Evolutionary conservation across 1,139 yeast species (phyloP), one percentile per base, ranked within the genome.

Genomic region (Geotrichum aggregatum): DNA sequence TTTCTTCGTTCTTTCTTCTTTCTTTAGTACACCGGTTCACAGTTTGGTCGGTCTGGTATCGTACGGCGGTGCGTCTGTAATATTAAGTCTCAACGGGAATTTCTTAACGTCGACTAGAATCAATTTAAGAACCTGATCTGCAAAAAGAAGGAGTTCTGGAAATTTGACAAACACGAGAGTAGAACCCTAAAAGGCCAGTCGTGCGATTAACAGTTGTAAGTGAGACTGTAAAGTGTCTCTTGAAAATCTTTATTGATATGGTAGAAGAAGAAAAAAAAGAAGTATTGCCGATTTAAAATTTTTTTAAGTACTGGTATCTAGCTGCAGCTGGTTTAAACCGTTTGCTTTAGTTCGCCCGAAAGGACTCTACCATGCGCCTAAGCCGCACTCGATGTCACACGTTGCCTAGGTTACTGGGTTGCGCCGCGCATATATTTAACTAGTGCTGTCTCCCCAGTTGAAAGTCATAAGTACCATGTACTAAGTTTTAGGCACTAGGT

Each of bases 141-240:
- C 28, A 24, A 24, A 24, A 24, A 5, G n/a, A 16, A 44, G 50
- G 54, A 49, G 56, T 54, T 54, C 56, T 54, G 24, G 31, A n/a
- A 35, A 34, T 7, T 13, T 11, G 14, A 19, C 28, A 39, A 38
- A 49, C 58, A 55, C 58, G 58, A 56, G 30, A 55, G 58, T 50
- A 56, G 58, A 56, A 56, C 58, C 53, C 55, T 53, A 21, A 42
- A 56, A 56, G 58, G 58, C 55, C 58, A 48, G 49, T 56, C 58
- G 56, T 50, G 55, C 44, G 35, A 46, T 33, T 14, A 26, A 10
- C 31, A 22, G 4, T 6, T 6, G 19, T 11, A 26, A 19, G 34
- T 14, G 10, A 18, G 30, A 19, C 8, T 14, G 16, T n/a, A 14
- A 24, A 16, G 22, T 24, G 28, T 24, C 28, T 24, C 8, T 24